A percentile compares a stretch with the other conserved stretches of the same genome.
Evolutionary conservation across 306 rosid genomes (phyloP).

Genomic region (Chamaecrista fasciculata): DNA sequence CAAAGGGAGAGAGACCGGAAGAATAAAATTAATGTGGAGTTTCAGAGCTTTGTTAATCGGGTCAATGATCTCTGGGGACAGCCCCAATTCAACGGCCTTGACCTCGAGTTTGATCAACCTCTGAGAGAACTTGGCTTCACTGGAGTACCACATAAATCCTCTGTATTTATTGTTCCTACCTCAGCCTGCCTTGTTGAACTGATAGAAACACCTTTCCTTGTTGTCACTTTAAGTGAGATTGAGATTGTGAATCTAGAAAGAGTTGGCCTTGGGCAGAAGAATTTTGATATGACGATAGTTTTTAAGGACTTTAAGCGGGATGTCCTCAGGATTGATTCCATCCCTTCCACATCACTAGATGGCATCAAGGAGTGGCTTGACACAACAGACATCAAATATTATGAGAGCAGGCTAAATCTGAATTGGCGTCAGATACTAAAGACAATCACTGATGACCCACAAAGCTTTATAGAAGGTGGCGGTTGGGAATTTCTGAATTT

Average conservation of each 20-base stretch:
- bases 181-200: conserved; percentile 90
- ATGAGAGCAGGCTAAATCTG: conserved; percentile 93
- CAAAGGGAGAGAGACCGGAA: conserved; percentile 92
- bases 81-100: conserved; percentile 75
- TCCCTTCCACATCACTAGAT: conserved; percentile 86
- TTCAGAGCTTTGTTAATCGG: conserved; percentile 82
- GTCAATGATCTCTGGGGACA: conserved; percentile 96
- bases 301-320: conserved; percentile 93
- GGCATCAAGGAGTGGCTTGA: conserved; percentile 96
- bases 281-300: conserved; percentile 87
- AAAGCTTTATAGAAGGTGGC: conserved; percentile 86
- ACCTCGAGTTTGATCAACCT: conserved; percentile 95
- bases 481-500: conserved; percentile 97
- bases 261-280: conserved; percentile 99
- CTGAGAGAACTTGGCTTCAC: conserved; percentile 95
- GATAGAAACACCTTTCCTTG: conserved; percentile 88
- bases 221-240: conserved; percentile 82
- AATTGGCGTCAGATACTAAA: conserved; percentile 93
- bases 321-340: conserved; percentile 88
- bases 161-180: conserved; percentile 86
- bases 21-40: conserved; percentile 81
- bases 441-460: conserved; percentile 93
- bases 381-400: conserved; percentile 88
- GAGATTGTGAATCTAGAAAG: conserved; percentile 95
- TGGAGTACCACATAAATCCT: conserved; percentile 89